Conservation (phyloP, 1,284 basidiomycete species). For the Cerrena zonata region DNA sequence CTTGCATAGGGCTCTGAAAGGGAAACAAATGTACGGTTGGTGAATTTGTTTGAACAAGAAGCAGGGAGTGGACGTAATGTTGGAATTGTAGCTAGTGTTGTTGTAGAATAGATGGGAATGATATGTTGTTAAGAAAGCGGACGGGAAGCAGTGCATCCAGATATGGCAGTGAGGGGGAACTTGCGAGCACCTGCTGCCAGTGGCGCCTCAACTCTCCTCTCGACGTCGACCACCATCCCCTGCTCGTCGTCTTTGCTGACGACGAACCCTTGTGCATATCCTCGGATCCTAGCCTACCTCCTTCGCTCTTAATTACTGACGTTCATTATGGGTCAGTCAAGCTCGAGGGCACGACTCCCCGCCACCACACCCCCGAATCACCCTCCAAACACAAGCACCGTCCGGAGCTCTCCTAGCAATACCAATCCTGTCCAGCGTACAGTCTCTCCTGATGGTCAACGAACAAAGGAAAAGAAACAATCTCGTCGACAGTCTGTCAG, state of each 20-base stretch:
- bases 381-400: conserved; percentile 2
- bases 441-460: not conserved
- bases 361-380: not conserved
- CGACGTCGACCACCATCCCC: conserved; percentile 6
- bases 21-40: conserved; percentile 36
- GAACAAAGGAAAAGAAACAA: not conserved
- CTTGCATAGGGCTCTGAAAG: conserved; percentile 12
- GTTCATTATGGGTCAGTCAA: conserved; percentile 15
- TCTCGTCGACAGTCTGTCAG: conserved; percentile 15
- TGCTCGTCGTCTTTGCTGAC: conserved; percentile 12
- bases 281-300: conserved; percentile 6
- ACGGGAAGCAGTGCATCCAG: not conserved
- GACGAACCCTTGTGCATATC: conserved; percentile 1
- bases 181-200: conserved; percentile 13
- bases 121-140: not conserved
- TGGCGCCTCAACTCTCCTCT: not conserved
- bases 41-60: conserved; percentile 64
- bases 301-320: conserved; percentile 4
- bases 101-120: not conserved
- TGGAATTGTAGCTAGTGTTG: conserved; percentile 43
- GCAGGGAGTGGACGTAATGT: conserved; percentile 63
- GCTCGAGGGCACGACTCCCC: conserved; percentile 12
- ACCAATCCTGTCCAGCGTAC: conserved; percentile 25
- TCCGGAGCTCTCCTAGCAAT: not conserved
- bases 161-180: not conserved